phyloP scores from a whole-genome alignment of 2,329 filamentous ascomycete genomes.

The Diaporthe sp. region DNA sequence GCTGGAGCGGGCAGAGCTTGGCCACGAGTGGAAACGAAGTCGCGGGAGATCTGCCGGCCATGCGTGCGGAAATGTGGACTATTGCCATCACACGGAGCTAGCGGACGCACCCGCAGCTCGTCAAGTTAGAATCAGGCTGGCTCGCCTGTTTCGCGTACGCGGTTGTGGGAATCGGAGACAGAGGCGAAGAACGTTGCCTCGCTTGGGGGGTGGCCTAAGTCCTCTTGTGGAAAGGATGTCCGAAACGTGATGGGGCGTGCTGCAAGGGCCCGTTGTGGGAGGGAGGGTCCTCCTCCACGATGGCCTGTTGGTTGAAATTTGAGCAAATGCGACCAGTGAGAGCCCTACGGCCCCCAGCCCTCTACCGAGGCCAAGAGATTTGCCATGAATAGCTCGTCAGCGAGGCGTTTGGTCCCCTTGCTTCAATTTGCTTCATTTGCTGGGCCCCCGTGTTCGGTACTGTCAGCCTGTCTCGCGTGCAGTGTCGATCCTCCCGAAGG shows the following conservation, averaged over 20 bases:
- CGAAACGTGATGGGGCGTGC: not conserved
- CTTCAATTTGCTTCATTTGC: conserved; percentile 11
- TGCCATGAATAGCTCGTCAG: conserved; percentile 4
- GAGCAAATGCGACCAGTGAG: not conserved
- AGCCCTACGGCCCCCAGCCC: not conserved
- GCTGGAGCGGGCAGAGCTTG: not conserved
- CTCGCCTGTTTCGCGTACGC: not conserved
- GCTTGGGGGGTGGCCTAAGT: conserved; percentile 5
- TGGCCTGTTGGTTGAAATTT: conserved; percentile 22
- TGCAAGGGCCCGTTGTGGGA: conserved; percentile 19
- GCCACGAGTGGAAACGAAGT: conserved; percentile 2
- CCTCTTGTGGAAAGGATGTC: conserved; percentile 26
- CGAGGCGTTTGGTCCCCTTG: not conserved
- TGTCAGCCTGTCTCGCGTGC: conserved; percentile 1
- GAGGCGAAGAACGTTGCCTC: conserved; percentile 20
- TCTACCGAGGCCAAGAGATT: conserved; percentile 7
- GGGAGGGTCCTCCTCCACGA: not conserved
- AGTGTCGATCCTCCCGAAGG: conserved; percentile 22
- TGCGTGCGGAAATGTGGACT: conserved; percentile 15
- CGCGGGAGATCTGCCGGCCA: conserved; percentile 22
- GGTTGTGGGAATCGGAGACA: not conserved
- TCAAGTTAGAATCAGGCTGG: conserved; percentile 2
- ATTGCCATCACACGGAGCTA: conserved; percentile 26
- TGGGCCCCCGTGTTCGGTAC: conserved; percentile 12
- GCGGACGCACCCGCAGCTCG: conserved; percentile 23